A percentile compares a stretch with the other conserved stretches of the same genome.
Evolutionary conservation across 306 rosid genomes (phyloP).

Genomic region (Fagus sylvatica): DNA sequence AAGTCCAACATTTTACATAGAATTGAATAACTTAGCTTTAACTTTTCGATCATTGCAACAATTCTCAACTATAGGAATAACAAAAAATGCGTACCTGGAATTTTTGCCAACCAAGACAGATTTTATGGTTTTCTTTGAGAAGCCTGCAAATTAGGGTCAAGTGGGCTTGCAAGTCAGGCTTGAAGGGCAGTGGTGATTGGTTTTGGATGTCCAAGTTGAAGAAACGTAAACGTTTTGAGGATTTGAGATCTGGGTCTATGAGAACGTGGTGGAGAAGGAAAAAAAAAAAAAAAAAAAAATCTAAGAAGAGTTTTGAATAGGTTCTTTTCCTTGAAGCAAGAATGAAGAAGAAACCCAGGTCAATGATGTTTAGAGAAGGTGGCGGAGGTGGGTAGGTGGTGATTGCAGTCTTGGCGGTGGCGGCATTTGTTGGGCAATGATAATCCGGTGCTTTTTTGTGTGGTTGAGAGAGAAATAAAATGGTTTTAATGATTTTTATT

Average conservation of each 20-base stretch:
- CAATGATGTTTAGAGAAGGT: no score
- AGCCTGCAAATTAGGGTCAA: conserved; percentile 30
- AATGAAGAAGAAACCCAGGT: no score
- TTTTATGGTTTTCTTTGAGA: conserved; percentile 20
- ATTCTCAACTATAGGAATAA: conserved; percentile 20
- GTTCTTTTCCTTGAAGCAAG: no score
- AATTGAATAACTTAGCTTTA: conserved; percentile 26
- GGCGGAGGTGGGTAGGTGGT: no score
- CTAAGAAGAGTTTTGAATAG: no score
- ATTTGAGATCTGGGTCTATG: conserved; percentile 18
- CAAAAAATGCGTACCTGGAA: conserved; percentile 26
- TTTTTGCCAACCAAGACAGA: conserved; percentile 12
- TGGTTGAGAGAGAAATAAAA: no score
- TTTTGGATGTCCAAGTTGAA: conserved; percentile 29
- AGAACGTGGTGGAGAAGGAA: conserved; percentile 16
- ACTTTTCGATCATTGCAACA: conserved; percentile 11
- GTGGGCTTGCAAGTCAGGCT: conserved; percentile 33
- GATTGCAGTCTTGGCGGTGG: no score
- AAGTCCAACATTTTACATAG: conserved; percentile 11
- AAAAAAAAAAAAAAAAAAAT: not conserved
- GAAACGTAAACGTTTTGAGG: conserved; percentile 32
- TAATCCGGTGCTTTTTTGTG: no score
- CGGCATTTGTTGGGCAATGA: no score
- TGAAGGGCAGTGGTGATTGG: conserved; percentile 22
- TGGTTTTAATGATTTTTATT: no score